Evolutionary conservation across 2,329 filamentous ascomycete genomes (phyloP).

Genomic region (Ceratocystiopsis sp.): DNA sequence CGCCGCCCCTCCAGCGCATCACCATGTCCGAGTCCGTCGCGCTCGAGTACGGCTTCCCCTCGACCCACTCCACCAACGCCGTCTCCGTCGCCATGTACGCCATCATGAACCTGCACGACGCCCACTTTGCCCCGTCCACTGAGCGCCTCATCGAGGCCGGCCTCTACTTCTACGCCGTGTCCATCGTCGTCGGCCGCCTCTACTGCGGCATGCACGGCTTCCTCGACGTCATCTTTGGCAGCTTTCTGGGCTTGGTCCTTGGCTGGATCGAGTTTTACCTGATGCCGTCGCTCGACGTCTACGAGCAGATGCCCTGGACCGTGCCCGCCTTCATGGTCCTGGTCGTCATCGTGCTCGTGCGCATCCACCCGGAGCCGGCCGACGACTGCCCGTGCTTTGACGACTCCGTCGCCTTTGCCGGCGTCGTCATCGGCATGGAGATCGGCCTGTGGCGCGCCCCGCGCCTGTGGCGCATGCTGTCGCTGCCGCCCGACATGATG

Average conservation of each 20-base stretch:
- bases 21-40: constrained; percentile 95
- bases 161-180: constrained; percentile 71
- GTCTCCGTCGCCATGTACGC: constrained; percentile 76
- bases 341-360: constrained; percentile 57
- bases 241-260: constrained; percentile 53
- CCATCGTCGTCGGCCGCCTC: constrained; percentile 77
- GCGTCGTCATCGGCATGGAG: constrained; percentile 73
- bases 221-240: constrained; percentile 73
- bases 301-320: constrained; percentile 44
- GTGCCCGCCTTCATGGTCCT: constrained; percentile 47
- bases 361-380: constrained; percentile 86
- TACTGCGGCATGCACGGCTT: constrained; percentile 99
- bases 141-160: constrained; percentile 47
- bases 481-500: constrained; percentile 43
- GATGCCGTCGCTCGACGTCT: constrained; percentile 47
- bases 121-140: constrained; percentile 39
- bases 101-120: constrained; percentile 53
- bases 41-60: constrained; percentile 93
- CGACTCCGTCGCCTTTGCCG: constrained; percentile 85
- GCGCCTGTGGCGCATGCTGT: constrained; percentile 28
- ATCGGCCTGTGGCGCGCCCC: constrained; percentile 71
- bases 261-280: constrained; percentile 43
- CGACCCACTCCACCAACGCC: constrained; percentile 92
- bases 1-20: constrained; percentile 81
- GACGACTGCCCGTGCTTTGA: constrained; percentile 97